Evolutionary conservation across 768 basidiomycete genomes (phyloP), one percentile per base, ranked within the genome.

Genomic region (Hygrophorus pudorinus): DNA sequence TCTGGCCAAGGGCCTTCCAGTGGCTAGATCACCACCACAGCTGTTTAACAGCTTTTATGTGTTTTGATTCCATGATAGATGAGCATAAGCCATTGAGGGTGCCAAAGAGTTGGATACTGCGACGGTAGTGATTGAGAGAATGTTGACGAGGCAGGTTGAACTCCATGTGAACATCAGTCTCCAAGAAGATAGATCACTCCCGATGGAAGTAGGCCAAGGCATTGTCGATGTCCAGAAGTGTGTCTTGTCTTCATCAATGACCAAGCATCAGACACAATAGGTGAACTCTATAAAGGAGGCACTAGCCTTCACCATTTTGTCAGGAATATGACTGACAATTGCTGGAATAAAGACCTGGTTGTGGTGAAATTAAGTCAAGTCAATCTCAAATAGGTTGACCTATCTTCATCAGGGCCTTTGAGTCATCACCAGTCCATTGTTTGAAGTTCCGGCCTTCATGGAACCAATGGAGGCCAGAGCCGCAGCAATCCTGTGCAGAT

Each of bases 311-410:
- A 57, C 46, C 21, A 59, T 41, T 2, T 47, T 43, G 2, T 16
- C 14, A 0, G 56, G 54, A 2, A 59, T 41, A 20, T 54, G 48
- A 8, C 45, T 51, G 11, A 45, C 44, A 10, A 58, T 49, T 9
- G 55, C 53, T 2, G 53, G 49, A 8, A 58, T 42, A 33, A 54
- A 56, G 10, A 58, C 53, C 56, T 56, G n/a, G n/a, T n/a, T 38
- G 31, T 32, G 31, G 31, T n/a, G n/a, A 32, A 32, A 9, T 9
- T 9, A n/a, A 32, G 9, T 9, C 9, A 10, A 10, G 17, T 9
- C 9, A 18, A 12, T 9, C 2, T 20, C 20, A 21, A 13, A 24
- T 16, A 38, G 5, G 3, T 18, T 7, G 43, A 34, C 6, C 13
- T 14, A 42, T 38, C 45, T 49, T 49, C 48, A n/a, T n/a, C n/a